A percentile compares a stretch with the other conserved stretches of the same genome.
Evolutionary conservation across 2,329 filamentous ascomycete genomes (phyloP).

Genomic region (Fusarium keratoplasticum): DNA sequence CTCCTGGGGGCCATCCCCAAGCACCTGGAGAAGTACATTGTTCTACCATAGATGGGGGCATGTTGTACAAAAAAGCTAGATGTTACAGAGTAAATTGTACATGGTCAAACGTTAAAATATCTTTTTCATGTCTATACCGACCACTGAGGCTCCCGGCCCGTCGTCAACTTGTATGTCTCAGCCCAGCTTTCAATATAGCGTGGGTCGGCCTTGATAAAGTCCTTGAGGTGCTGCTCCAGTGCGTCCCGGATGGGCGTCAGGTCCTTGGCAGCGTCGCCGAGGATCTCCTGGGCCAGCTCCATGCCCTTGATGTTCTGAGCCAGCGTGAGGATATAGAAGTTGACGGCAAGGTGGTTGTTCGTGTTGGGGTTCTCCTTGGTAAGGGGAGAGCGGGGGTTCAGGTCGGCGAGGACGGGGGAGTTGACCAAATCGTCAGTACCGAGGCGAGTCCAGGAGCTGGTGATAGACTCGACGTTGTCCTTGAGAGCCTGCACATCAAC

Average conservation of each 20-base stretch:
- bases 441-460: conserved; percentile 42
- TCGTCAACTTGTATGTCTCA: conserved; percentile 41
- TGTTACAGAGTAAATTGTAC: conserved; percentile 43
- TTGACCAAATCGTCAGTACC: conserved; percentile 31
- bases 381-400: conserved; percentile 38
- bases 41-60: conserved; percentile 72
- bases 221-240: conserved; percentile 52
- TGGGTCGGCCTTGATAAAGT: conserved; percentile 39
- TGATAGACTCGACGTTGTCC: conserved; percentile 46
- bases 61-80: conserved; percentile 45
- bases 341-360: conserved; percentile 37
- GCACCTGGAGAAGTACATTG: conserved; percentile 92
- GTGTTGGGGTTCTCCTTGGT: background rate
- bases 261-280: conserved; percentile 45
- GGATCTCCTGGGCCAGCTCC: conserved; percentile 56
- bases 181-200: conserved; percentile 36
- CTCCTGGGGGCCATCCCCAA: conserved; percentile 84
- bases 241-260: conserved; percentile 55
- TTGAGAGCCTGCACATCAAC: conserved; percentile 39
- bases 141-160: conserved; percentile 47
- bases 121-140: conserved; percentile 9
- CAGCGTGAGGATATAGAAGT: conserved; percentile 44
- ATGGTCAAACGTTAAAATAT: conserved; percentile 22
- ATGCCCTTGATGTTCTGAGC: conserved; percentile 56
- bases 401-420: conserved; percentile 38